A percentile compares a stretch with the other conserved stretches of the same genome.
phyloP scores from a whole-genome alignment of 148 eudicot species.

The Camellia granthamiana region DNA sequence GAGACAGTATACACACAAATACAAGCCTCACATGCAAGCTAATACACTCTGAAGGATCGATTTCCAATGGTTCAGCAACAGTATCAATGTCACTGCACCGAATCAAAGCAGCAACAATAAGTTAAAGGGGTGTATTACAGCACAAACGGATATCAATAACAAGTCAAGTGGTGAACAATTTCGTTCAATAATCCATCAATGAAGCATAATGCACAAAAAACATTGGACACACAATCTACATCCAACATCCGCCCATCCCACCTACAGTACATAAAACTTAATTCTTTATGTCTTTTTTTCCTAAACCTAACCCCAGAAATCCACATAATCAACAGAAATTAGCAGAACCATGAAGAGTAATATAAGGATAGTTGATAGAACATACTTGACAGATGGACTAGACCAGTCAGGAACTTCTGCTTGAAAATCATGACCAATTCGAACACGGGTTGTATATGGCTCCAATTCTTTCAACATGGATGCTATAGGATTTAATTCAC shows the following conservation, averaged over 20 bases:
- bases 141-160: background rate
- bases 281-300: background rate
- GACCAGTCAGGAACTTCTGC: conserved; percentile 82
- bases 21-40: conserved; percentile 44
- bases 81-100: conserved; percentile 53
- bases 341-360: background rate
- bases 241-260: conserved; percentile 3
- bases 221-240: background rate
- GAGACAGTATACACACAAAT: background rate
- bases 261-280: background rate
- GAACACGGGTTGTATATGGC: conserved; percentile 53
- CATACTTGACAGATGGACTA: conserved; percentile 65
- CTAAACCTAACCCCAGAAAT: conserved; percentile 1
- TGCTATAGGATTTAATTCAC: conserved; percentile 47
- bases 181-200: background rate
- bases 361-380: conserved; percentile 14
- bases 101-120: conserved; percentile 18
- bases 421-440: conserved; percentile 86
- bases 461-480: conserved; percentile 53
- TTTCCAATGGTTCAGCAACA: conserved; percentile 43
- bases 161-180: background rate
- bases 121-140: background rate
- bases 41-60: conserved; percentile 31
- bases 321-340: background rate
- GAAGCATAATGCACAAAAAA: background rate